Percentiles rank a stretch among this genome's conserved stretches.
These are phyloP conservation scores for Ramalina intermedia DNA, from an alignment of 495 filamentous ascomycete genomes.

Conservation along the genomic window DNA sequence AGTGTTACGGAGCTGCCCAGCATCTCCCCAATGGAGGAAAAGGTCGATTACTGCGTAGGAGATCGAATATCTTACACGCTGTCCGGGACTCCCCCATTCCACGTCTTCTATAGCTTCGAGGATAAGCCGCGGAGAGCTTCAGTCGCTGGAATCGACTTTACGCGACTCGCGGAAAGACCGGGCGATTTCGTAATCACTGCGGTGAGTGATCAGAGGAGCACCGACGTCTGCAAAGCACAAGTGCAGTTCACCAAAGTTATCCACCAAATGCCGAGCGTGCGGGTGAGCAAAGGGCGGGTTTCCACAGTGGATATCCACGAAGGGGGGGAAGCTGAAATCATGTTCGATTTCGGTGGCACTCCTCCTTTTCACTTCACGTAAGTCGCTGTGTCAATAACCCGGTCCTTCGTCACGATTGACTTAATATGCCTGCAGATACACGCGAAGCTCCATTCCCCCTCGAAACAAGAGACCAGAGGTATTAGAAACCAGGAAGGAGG, in stretches of 20 bases:
- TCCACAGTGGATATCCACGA: constrained; percentile 87
- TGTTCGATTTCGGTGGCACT: constrained; percentile 86
- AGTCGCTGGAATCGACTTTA: constrained; percentile 63
- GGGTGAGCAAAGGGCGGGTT: constrained; percentile 65
- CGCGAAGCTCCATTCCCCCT: constrained; percentile 66
- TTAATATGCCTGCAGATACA: constrained; percentile 43
- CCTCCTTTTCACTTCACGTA: constrained; percentile 93
- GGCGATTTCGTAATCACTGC: constrained; percentile 79
- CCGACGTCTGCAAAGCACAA: constrained; percentile 57
- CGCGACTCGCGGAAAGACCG: constrained; percentile 77
- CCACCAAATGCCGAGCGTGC: constrained; percentile 81
- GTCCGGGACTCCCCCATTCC: constrained; percentile 77
- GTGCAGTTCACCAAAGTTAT: constrained; percentile 66
- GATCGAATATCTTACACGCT: constrained; percentile 84
- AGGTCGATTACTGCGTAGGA: constrained; percentile 84
- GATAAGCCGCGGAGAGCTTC: constrained; percentile 62
- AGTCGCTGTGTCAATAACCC: constrained; percentile 16
- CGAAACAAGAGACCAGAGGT: constrained; percentile 65
- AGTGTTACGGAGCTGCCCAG: constrained; percentile 84
- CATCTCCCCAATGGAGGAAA: constrained; percentile 75
- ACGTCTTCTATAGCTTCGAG: constrained; percentile 82
- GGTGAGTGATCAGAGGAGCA: constrained; percentile 65
- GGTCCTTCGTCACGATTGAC: not conserved
- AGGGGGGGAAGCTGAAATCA: constrained; percentile 79
- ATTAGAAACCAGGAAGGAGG: constrained; percentile 77